phyloP scores from a whole-genome alignment of 805 yeast genomes.

The Wickerhamiella australiensis region DNA sequence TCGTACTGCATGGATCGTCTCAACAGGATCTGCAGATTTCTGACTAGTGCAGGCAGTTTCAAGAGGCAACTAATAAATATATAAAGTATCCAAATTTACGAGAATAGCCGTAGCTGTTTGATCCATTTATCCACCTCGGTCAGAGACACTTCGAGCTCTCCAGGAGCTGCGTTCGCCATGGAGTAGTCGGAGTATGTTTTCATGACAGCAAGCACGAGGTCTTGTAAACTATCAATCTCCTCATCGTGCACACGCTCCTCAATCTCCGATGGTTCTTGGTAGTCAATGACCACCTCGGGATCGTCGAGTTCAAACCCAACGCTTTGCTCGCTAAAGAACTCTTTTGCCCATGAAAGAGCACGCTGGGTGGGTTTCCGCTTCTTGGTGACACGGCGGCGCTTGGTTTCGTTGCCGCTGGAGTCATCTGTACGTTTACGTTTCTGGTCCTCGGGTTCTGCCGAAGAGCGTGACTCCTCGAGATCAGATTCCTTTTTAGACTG shows the following conservation, averaged over 20 bases:
- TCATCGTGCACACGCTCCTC: conserved; percentile 12
- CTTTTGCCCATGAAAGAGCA: conserved; percentile 7
- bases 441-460: conserved; percentile 7
- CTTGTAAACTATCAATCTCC: conserved; percentile 11
- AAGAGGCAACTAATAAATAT: background rate
- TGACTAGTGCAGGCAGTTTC: background rate
- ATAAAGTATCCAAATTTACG: background rate
- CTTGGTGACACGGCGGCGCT: conserved; percentile 9
- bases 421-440: conserved; percentile 10
- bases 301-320: conserved; percentile 10
- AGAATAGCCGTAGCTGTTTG: background rate
- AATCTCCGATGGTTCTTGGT: conserved; percentile 12
- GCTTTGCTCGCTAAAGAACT: conserved; percentile 9
- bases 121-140: conserved; percentile 5
- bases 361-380: conserved; percentile 1
- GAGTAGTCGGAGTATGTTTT: conserved; percentile 8
- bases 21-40: background rate
- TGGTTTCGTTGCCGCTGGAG: background rate
- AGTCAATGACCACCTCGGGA: conserved; percentile 8
- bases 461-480: background rate
- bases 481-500: background rate
- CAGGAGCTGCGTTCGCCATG: conserved; percentile 9
- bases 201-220: conserved; percentile 4
- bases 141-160: background rate
- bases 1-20: background rate